Evolutionary conservation across 2,329 filamentous ascomycete species (phyloP).

Genomic region (Westerdykella ornata): DNA sequence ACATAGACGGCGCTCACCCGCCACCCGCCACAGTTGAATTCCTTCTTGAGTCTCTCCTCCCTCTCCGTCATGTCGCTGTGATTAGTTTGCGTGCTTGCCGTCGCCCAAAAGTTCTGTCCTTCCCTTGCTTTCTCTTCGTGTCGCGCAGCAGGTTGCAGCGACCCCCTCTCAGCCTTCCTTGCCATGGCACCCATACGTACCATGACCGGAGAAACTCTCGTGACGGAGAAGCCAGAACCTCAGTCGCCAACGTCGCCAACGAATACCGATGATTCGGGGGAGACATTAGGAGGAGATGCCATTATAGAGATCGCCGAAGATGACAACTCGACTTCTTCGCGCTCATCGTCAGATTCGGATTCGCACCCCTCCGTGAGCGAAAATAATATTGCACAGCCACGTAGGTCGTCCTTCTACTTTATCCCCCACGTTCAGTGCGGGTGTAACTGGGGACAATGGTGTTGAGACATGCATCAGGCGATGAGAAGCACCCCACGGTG

Average conservation of each 20-base stretch:
- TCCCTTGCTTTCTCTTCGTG: constrained; percentile 4
- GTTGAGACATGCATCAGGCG: constrained; percentile 8
- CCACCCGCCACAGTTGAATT: constrained; percentile 13
- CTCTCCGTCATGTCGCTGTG: constrained; percentile 12
- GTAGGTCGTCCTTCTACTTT: constrained; percentile 18
- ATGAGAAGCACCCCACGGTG: constrained; percentile 18
- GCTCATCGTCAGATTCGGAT: constrained; percentile 8
- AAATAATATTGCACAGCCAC: constrained; percentile 25
- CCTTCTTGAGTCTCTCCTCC: constrained; percentile 18
- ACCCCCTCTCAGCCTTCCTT: constrained; percentile 7
- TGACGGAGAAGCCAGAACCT: constrained; percentile 15
- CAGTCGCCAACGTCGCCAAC: constrained; percentile 26
- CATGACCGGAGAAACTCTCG: constrained; percentile 29
- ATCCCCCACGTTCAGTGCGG: constrained; percentile 8
- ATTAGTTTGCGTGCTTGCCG: constrained; percentile 6
- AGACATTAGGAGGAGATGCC: constrained; percentile 25
- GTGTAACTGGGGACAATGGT: background rate
- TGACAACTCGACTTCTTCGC: constrained; percentile 7
- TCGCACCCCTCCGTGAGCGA: constrained; percentile 10
- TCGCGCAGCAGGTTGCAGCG: background rate
- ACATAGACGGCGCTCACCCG: constrained; percentile 21
- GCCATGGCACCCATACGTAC: constrained; percentile 25
- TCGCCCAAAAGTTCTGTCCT: constrained; percentile 5
- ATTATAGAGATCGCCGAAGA: constrained; percentile 27
- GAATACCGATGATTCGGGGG: constrained; percentile 16